These are phyloP conservation scores for Lentinula boryana DNA, from an alignment of 768 basidiomycete genomes.

Conservation along the genomic window DNA sequence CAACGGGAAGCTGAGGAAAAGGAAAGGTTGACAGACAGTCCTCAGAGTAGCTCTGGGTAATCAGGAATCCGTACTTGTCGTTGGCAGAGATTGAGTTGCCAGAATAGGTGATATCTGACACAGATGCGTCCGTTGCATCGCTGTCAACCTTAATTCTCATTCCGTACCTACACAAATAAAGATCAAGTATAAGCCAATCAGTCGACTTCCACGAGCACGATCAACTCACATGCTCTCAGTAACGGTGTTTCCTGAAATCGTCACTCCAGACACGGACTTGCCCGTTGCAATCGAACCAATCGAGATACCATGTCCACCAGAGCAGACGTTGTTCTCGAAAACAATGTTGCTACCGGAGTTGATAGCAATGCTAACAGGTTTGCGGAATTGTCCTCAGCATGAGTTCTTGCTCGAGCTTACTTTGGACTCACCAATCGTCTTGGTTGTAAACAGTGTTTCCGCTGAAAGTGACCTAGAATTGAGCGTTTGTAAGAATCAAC, in stretches of 20 bases:
- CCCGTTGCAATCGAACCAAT: constrained; percentile 36
- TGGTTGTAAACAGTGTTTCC: not conserved
- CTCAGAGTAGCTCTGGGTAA: constrained; percentile 25
- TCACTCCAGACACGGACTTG: constrained; percentile 13
- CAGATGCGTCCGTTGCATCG: constrained; percentile 23
- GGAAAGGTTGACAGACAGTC: constrained; percentile 8
- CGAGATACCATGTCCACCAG: constrained; percentile 42
- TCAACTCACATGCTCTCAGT: not conserved
- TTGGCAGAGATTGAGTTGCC: constrained; percentile 32
- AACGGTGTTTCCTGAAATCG: constrained; percentile 22
- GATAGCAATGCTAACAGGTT: constrained; percentile 39
- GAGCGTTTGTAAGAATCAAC: not conserved
- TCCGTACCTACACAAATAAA: not conserved
- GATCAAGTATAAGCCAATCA: constrained; percentile 34
- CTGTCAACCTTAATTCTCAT: constrained; percentile 10
- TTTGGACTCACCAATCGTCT: constrained; percentile 2
- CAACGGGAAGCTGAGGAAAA: not conserved
- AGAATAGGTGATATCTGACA: constrained; percentile 26
- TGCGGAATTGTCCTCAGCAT: not conserved
- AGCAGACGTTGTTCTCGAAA: constrained; percentile 32
- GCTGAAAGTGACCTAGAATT: not conserved
- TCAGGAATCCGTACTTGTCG: constrained; percentile 32
- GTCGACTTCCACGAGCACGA: constrained; percentile 24
- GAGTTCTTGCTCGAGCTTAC: not conserved
- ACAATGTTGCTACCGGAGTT: constrained; percentile 16